Percentiles rank a stretch among this genome's conserved stretches.
Evolutionary conservation across 2,329 filamentous ascomycete genomes (phyloP).

Genomic region (Polytolypa hystricis): DNA sequence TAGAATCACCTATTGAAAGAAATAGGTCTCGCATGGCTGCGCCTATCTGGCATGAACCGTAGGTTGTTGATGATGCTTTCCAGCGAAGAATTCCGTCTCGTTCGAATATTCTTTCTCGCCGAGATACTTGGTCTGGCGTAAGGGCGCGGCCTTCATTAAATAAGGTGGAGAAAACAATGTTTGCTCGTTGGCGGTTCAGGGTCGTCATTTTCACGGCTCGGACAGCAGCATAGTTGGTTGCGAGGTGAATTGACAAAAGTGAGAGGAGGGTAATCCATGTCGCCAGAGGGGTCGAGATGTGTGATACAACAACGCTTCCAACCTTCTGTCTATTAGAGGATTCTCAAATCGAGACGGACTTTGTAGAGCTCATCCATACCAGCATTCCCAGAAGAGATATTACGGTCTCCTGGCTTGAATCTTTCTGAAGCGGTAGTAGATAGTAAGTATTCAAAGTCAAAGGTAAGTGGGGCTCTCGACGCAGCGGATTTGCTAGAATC

Average conservation of each 20-base stretch:
- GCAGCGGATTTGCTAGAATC: neutral
- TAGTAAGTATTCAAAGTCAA: conserved; percentile 2
- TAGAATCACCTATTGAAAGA: conserved; percentile 12
- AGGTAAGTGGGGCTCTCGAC: neutral
- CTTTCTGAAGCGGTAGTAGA: conserved; percentile 43
- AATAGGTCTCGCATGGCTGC: conserved; percentile 30
- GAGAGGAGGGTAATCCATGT: conserved; percentile 65
- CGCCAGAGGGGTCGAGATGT: conserved; percentile 56
- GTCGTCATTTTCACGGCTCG: conserved; percentile 70
- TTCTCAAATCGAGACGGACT: neutral
- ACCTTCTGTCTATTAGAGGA: conserved; percentile 31
- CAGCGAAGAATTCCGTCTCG: conserved; percentile 56
- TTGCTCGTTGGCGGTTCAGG: conserved; percentile 77
- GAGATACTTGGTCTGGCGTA: conserved; percentile 54
- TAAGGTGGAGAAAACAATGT: conserved; percentile 58
- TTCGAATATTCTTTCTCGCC: conserved; percentile 47
- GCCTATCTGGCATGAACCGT: conserved; percentile 48
- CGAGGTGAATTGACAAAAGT: conserved; percentile 65
- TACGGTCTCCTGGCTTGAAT: conserved; percentile 89
- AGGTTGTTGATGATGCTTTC: conserved; percentile 25
- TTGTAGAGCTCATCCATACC: conserved; percentile 28
- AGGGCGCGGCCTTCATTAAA: conserved; percentile 34
- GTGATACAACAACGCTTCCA: conserved; percentile 70
- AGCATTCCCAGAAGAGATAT: conserved; percentile 83
- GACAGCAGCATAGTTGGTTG: conserved; percentile 79